Evolutionary conservation across 257 asterid genomes (phyloP).

Genomic region (Plantago elongata): DNA sequence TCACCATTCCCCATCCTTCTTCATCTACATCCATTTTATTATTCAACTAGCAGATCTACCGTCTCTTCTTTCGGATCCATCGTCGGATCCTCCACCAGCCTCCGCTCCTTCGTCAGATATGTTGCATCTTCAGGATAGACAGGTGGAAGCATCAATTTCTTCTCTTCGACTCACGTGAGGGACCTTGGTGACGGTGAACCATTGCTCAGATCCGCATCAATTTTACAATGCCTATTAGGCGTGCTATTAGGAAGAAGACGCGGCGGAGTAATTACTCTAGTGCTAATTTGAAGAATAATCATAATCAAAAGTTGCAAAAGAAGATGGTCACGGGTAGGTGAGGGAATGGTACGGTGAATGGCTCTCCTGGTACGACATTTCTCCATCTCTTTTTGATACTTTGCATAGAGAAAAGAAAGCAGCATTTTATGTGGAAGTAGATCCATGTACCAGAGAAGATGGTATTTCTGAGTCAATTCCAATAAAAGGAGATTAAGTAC

Average conservation of each 20-base stretch:
- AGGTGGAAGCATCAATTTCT: too few relatives aligned
- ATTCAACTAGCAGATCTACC: too few relatives aligned
- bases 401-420: conserved; percentile 78
- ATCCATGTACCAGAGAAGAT: conserved; percentile 44
- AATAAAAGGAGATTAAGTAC: conserved; percentile 56
- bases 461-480: conserved; percentile 40
- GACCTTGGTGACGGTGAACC: too few relatives aligned
- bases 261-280: conserved; percentile 37
- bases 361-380: conserved; percentile 54
- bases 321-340: conserved; percentile 37
- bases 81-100: too few relatives aligned
- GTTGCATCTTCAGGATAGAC: too few relatives aligned
- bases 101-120: too few relatives aligned
- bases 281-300: conserved; percentile 39
- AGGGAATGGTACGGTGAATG: conserved; percentile 35
- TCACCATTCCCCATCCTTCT: too few relatives aligned
- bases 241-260: conserved; percentile 50
- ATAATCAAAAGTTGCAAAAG: conserved; percentile 45
- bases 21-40: too few relatives aligned
- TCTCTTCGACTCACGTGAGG: too few relatives aligned
- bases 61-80: too few relatives aligned
- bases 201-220: too few relatives aligned
- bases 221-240: conserved; percentile 56
- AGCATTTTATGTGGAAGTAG: conserved; percentile 67
- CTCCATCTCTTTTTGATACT: conserved; percentile 90